phyloP scores from a whole-genome alignment of 2,329 filamentous ascomycete species.

The Fusarium equiseti region DNA sequence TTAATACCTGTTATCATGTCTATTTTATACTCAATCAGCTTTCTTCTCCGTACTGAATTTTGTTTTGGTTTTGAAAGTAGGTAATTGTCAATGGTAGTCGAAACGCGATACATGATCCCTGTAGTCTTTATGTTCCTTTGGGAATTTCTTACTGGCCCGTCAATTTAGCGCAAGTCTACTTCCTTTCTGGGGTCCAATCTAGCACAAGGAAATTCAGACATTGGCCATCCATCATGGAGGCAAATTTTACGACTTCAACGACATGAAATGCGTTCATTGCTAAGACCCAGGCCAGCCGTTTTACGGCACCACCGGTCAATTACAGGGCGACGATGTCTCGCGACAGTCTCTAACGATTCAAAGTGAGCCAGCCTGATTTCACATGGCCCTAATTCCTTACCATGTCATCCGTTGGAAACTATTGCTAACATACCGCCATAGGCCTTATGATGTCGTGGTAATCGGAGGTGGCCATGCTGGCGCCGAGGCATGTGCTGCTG shows the following conservation, averaged over 20 bases:
- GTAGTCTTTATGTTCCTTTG: background rate
- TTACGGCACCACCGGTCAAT: slow-evolving; percentile 36
- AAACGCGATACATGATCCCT: background rate
- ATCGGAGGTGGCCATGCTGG: slow-evolving; percentile 97
- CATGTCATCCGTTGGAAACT: slow-evolving; percentile 10
- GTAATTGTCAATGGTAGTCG: background rate
- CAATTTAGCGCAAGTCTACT: slow-evolving; percentile 4
- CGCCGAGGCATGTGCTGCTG: slow-evolving; percentile 91
- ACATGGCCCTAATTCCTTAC: background rate
- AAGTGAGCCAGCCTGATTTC: slow-evolving; percentile 42
- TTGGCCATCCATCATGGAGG: slow-evolving; percentile 17
- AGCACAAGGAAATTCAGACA: slow-evolving; percentile 17
- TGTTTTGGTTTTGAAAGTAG: background rate
- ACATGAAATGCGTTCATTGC: slow-evolving; percentile 49
- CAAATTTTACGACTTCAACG: slow-evolving; percentile 33
- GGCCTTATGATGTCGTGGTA: slow-evolving; percentile 90
- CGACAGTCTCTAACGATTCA: slow-evolving; percentile 49
- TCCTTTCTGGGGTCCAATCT: slow-evolving; percentile 3
- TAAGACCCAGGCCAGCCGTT: slow-evolving; percentile 40
- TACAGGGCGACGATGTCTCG: slow-evolving; percentile 44
- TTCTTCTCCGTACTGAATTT: background rate
- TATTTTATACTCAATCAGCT: background rate
- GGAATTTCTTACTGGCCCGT: background rate
- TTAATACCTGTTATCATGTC: background rate
- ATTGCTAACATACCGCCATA: slow-evolving; percentile 50